Evolutionary conservation across 148 eudicot species (phyloP).

Genomic region (Cornus suecica): DNA sequence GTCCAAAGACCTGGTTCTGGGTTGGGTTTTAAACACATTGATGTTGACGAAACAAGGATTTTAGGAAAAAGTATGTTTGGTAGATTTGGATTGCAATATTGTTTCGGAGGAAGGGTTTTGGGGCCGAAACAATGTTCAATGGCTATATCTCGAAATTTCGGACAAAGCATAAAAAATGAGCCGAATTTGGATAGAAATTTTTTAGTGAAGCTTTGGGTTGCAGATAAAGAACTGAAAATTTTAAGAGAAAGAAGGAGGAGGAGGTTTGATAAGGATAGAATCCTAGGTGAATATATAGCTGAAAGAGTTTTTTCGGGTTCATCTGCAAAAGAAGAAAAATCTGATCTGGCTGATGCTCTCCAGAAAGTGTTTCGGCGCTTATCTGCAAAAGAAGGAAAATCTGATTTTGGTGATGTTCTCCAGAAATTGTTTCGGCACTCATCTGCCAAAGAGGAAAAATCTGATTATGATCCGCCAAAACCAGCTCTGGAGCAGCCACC

Average conservation of each 20-base stretch:
- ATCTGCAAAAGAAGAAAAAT: slow-evolving; percentile 20
- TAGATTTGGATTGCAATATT: slow-evolving; percentile 9
- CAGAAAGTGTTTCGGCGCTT: no score
- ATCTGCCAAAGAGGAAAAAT: no score
- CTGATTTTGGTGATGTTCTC: no score
- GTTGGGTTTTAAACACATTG: slow-evolving; percentile 3
- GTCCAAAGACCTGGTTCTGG: background rate
- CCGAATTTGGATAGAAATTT: slow-evolving; percentile 64
- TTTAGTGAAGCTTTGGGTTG: slow-evolving; percentile 61
- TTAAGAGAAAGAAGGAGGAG: slow-evolving; percentile 28
- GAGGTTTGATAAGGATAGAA: slow-evolving; percentile 17
- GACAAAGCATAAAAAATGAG: slow-evolving; percentile 29
- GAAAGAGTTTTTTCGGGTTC: slow-evolving; percentile 23
- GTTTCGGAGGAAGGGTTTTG: background rate
- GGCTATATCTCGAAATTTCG: slow-evolving; percentile 25
- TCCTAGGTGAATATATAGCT: slow-evolving; percentile 4
- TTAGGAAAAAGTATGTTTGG: slow-evolving; percentile 14
- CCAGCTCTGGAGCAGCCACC: slow-evolving; percentile 63
- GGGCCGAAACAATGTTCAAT: slow-evolving; percentile 10
- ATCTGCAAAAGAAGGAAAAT: no score
- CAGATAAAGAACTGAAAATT: slow-evolving; percentile 44
- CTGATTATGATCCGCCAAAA: slow-evolving; percentile 2
- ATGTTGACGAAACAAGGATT: background rate
- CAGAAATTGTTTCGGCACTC: no score
- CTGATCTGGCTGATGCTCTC: no score